These are phyloP conservation scores for Pestalotiopsis sp. DNA, from an alignment of 2,329 filamentous ascomycete species.

Conservation along the genomic window DNA sequence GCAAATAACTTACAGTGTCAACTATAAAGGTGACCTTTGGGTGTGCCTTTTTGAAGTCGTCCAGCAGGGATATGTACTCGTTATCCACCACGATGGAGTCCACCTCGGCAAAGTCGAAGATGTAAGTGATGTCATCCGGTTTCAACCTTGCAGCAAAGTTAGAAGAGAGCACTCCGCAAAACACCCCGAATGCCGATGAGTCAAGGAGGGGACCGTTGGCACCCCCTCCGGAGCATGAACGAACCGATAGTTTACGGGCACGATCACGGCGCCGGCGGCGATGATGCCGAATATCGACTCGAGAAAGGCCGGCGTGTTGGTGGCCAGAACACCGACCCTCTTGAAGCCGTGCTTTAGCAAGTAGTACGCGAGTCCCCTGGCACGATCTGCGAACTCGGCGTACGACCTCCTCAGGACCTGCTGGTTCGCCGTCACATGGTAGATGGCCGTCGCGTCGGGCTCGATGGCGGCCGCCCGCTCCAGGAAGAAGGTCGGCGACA, in stretches of 20 bases:
- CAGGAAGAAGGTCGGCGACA: slow-evolving; percentile 87
- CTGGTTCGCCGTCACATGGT: slow-evolving; percentile 81
- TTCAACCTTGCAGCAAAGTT: slow-evolving; percentile 25
- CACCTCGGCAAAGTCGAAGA: slow-evolving; percentile 84
- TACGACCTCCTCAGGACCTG: slow-evolving; percentile 77
- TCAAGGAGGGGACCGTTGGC: neutral
- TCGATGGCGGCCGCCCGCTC: slow-evolving; percentile 87
- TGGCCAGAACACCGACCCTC: slow-evolving; percentile 81
- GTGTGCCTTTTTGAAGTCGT: slow-evolving; percentile 63
- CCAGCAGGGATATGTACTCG: slow-evolving; percentile 75
- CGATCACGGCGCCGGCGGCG: slow-evolving; percentile 77
- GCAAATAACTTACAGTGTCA: slow-evolving; percentile 55
- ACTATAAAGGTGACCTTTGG: slow-evolving; percentile 72
- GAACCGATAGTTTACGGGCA: slow-evolving; percentile 60
- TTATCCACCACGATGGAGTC: slow-evolving; percentile 86
- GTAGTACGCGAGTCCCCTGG: slow-evolving; percentile 86
- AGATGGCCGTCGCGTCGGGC: slow-evolving; percentile 81
- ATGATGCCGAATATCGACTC: slow-evolving; percentile 88
- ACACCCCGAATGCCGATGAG: neutral
- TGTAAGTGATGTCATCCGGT: slow-evolving; percentile 84
- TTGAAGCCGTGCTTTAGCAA: slow-evolving; percentile 73
- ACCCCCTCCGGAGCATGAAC: neutral
- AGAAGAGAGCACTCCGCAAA: neutral
- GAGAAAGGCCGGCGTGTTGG: slow-evolving; percentile 94
- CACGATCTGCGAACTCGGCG: slow-evolving; percentile 80